These are phyloP conservation scores for Fusarium sacchari DNA, from an alignment of 2,329 filamentous ascomycete genomes.

Conservation along the genomic window DNA sequence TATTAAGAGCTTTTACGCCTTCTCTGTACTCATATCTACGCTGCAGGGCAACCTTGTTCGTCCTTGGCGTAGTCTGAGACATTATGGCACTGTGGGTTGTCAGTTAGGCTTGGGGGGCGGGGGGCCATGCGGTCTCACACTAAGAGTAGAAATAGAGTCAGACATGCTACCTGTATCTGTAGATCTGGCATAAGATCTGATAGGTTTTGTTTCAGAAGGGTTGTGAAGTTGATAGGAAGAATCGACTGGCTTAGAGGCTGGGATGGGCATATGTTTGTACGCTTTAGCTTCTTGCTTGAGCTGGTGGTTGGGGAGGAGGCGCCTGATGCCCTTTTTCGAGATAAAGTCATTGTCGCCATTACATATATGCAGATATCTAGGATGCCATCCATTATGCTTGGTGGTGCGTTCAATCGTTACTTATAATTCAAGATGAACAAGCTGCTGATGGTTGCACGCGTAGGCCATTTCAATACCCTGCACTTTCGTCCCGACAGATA, in stretches of 20 bases:
- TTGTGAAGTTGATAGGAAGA: neutral
- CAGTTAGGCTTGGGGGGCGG: neutral
- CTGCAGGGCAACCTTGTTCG: accelerated
- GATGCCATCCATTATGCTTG: neutral
- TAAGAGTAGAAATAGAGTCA: neutral
- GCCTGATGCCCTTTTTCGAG: neutral
- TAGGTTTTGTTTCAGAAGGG: neutral
- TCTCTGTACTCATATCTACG: neutral
- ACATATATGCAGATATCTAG: neutral
- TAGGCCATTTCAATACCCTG: neutral
- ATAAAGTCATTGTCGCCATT: neutral
- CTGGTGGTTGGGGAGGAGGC: neutral
- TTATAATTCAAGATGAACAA: neutral
- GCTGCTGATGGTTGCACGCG: neutral
- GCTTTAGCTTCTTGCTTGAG: neutral
- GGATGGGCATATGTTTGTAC: neutral
- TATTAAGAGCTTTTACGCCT: neutral
- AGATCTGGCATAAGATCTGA: neutral
- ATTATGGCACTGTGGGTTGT: neutral
- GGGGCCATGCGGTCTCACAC: neutral
- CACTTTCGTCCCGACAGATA: neutral
- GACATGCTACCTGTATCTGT: neutral
- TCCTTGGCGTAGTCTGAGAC: neutral
- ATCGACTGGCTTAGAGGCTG: neutral
- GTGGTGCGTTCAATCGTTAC: neutral